Evolutionary conservation across 108 stramenopile genomes (phyloP), one percentile per base, ranked within the genome.

Genomic region (Bacterosira constricta): DNA sequence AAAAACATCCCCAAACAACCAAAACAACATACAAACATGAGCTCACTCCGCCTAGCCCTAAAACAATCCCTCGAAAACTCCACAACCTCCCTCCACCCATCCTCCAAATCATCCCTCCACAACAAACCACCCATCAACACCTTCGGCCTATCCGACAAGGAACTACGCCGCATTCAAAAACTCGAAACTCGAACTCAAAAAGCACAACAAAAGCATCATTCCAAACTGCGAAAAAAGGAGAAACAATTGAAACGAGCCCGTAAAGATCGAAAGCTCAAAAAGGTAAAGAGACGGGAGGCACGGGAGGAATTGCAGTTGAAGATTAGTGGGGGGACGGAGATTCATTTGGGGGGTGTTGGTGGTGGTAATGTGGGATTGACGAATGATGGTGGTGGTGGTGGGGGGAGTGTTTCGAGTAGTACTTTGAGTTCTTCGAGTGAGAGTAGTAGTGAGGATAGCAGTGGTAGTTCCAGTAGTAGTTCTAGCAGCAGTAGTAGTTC

Each of bases 21-120:
- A n/a, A n/a, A n/a, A n/a, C n/a, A n/a, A n/a, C n/a, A n/a, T n/a
- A n/a, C n/a, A n/a, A n/a, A n/a, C 41, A 94, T 94, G 93, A 87
- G 84, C 65, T 94, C 93, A 11, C 84, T 94, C 69, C 88, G 93
- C 38, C 73, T 94, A 35, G 93, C 93, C 13, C 71, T 94, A 55
- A 91, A 94, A 66, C 87, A 94, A 82, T 91, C 90, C 18, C 77
- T 94, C 29, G 80, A 91, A 77, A 88, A 94, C 44, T 68, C 76
- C 65, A 86, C 71, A 15, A 26, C 31, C n/a, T n/a, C n/a, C n/a
- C n/a, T n/a, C n/a, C n/a, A n/a, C n/a, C n/a, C n/a, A n/a, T n/a
- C n/a, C n/a, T n/a, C n/a, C n/a, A n/a, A n/a, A n/a, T 53, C 52
- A 0, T 30, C 30, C 25, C 31, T 13, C 13, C 8, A 30, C 4